These are phyloP conservation scores for Gonapodya sp. DNA, from an alignment of 192 early-diverging fungal species.

Conservation along the genomic window DNA sequence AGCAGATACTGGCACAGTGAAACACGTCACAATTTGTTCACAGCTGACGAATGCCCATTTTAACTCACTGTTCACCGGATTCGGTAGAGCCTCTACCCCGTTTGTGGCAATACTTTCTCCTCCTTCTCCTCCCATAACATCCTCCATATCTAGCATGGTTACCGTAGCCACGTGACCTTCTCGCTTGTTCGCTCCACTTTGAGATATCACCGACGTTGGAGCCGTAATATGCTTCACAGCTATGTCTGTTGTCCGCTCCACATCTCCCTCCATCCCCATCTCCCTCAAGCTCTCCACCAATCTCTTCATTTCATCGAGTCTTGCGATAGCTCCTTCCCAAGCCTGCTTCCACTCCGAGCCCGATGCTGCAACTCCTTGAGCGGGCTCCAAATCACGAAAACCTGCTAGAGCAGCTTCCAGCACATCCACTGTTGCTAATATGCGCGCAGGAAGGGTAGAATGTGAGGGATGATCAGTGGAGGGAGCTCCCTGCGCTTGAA, in stretches of 20 bases:
- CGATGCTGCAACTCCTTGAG: background rate
- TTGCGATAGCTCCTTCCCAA: background rate
- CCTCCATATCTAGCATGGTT: background rate
- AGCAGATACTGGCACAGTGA: no score
- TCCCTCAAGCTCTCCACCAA: background rate
- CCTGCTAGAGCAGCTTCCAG: background rate
- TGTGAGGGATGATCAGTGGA: background rate
- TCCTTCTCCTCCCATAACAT: background rate
- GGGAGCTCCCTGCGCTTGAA: background rate
- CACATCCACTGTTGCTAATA: background rate
- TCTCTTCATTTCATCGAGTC: background rate
- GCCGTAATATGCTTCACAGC: background rate
- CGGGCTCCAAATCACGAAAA: no score
- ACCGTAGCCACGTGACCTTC: background rate
- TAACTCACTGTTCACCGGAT: no score
- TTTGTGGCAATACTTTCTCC: no score
- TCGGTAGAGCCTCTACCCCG: no score
- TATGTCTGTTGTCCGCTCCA: background rate
- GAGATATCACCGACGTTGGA: background rate
- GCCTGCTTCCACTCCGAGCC: background rate
- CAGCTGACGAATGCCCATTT: no score
- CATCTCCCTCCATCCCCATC: background rate
- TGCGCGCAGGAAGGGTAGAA: background rate
- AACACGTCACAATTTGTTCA: no score
- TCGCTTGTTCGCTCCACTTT: background rate